phyloP scores from a whole-genome alignment of 768 basidiomycete genomes.

The Russula virescens region DNA sequence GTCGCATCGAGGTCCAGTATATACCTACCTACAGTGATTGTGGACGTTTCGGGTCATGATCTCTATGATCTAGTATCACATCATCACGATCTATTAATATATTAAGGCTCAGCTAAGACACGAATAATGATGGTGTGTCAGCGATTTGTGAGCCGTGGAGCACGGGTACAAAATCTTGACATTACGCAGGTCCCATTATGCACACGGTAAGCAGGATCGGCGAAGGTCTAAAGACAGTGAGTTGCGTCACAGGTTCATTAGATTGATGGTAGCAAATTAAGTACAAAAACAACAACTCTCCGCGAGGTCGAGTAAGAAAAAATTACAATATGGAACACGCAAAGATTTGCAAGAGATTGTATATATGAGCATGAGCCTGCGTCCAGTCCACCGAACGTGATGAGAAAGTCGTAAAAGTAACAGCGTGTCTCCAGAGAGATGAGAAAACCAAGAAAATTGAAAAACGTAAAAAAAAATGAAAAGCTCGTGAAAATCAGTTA shows the following conservation, averaged over 20 bases:
- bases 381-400: background rate
- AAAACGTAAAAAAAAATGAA: background rate
- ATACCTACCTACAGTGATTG: no score
- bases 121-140: no score
- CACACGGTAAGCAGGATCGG: no score
- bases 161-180: no score
- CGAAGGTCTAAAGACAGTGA: no score
- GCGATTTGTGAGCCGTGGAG: no score
- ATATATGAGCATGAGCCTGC: background rate
- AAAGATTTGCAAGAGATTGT: constrained; percentile 3
- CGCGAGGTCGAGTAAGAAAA: background rate
- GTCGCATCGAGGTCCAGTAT: no score
- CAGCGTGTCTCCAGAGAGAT: background rate
- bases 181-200: no score
- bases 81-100: no score
- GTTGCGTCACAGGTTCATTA: background rate
- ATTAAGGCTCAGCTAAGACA: no score
- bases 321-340: constrained; percentile 1
- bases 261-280: background rate
- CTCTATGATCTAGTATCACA: no score
- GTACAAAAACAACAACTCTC: background rate
- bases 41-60: no score
- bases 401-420: background rate
- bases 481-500: background rate
- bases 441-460: background rate